Base-by-base conservation (phyloP, 495 filamentous ascomycete species). In the Cercophora sp. region DNA sequence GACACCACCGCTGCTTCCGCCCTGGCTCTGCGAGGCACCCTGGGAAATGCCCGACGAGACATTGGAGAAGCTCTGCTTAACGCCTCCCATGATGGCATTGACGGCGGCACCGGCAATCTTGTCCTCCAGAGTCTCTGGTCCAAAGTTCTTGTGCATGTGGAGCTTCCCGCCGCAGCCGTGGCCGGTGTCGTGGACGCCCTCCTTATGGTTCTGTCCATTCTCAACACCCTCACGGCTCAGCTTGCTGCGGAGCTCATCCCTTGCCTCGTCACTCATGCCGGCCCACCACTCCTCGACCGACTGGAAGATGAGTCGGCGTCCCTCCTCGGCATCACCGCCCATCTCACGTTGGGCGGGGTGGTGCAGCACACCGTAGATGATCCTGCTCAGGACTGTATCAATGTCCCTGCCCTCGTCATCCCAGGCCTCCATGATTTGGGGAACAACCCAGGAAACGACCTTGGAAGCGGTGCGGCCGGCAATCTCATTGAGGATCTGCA, bases 401-500 rank as follows among this genome's bases (percentile, higher is more conserved):
- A 85, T 65, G 64, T 93, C 88, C 44, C 73, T 70, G 20, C 72
- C 55, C 32, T 90, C 82, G 58, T 94, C 77, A 64, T 96, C 91
- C 87, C 88, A 93, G 58, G 82, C 86, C 22, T 84, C 76, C 71
- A 96, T 91, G 25, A 96, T 58, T 63, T 92, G 87, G 9, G 91
- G 91, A 31, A 94, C 87, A 9, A 83, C 82, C 86, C 88, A 96
- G 47, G 82, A 80, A 44, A 96, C 67, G 15, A 90, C 76, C 59
- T 83, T 78, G 34, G 83, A 86, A 23, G 91, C 90, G 52, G 91
- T 78, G 54, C 85, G 86, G 25, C 91, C 91, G 13, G 89, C 91
- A 20, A 89, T 82, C 65, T 94, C 89, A 63, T 96, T 96, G 44
- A 96, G 82, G 18, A 90, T 76, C 78, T 81, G 58, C 15, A 4